A percentile compares a stretch with the other conserved stretches of the same genome.
Conservation (phyloP, 371 early-diverging fungal genomes). For the Nosema muscidifuracis region DNA sequence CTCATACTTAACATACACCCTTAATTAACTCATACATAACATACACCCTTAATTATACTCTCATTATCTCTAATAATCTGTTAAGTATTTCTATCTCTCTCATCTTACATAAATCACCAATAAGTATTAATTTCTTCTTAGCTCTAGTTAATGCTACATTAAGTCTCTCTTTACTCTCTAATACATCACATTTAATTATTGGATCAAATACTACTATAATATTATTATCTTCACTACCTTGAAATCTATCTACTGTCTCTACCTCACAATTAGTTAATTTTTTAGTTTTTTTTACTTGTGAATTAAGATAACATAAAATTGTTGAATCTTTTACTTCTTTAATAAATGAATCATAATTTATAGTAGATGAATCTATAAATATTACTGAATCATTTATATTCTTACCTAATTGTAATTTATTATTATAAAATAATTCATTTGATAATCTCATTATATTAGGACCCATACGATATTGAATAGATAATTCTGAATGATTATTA, state of each 20-base stretch:
- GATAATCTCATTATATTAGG: conserved; percentile 77
- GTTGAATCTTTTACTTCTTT: conserved; percentile 70
- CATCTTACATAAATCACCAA: conserved; percentile 35
- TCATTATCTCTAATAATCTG: conserved; percentile 14
- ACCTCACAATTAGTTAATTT: conserved; percentile 49
- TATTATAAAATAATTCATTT: conserved; percentile 75
- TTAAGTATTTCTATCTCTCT: conserved; percentile 30
- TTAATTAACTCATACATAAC: no score
- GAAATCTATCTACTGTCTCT: conserved; percentile 61
- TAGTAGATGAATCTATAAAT: conserved; percentile 48
- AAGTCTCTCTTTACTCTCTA: conserved; percentile 80
- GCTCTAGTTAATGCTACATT: conserved; percentile 95
- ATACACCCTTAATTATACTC: no score
- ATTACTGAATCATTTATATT: conserved; percentile 46
- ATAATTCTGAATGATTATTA: conserved; percentile 68
- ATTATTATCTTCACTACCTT: conserved; percentile 61
- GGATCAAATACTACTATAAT: conserved; percentile 60
- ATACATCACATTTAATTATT: conserved; percentile 66
- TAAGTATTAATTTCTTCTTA: conserved; percentile 70
- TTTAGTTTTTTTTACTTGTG: conserved; percentile 69
- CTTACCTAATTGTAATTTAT: conserved; percentile 67
- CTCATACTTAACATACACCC: no score
- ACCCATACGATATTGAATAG: conserved; percentile 90
- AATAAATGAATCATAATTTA: conserved; percentile 10
- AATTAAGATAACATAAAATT: conserved; percentile 76